phyloP scores from a whole-genome alignment of 345 rosid species.

The Cardamine resedifolia region DNA sequence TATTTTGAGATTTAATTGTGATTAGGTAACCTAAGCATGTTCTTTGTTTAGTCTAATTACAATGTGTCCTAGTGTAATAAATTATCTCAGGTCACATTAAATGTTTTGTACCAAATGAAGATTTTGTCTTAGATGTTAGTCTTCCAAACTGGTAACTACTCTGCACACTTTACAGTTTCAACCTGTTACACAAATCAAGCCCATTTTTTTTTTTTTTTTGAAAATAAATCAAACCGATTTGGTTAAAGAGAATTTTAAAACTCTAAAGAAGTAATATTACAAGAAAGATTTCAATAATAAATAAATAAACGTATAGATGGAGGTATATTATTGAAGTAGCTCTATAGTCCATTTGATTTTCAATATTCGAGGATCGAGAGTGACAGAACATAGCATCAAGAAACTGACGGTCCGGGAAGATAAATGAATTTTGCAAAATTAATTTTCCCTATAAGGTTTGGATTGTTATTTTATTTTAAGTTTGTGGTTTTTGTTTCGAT shows the following conservation, averaged over 20 bases:
- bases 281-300: not conserved
- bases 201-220: too few relatives aligned
- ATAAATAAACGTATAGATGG: not conserved
- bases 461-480: not conserved
- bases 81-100: slow-evolving; percentile 26
- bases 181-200: slow-evolving; percentile 28
- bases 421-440: not conserved
- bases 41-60: not conserved
- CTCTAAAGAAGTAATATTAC: slow-evolving; percentile 15
- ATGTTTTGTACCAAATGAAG: slow-evolving; percentile 25
- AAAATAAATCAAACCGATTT: slow-evolving; percentile 34
- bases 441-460: not conserved
- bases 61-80: slow-evolving; percentile 27
- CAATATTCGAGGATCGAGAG: slow-evolving; percentile 17
- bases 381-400: slow-evolving; percentile 36
- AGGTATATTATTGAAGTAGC: slow-evolving; percentile 18
- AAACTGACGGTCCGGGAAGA: slow-evolving; percentile 23
- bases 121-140: slow-evolving; percentile 26
- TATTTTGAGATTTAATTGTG: not conserved
- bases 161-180: slow-evolving; percentile 30
- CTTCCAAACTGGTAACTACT: slow-evolving; percentile 36
- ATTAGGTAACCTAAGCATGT: slow-evolving; percentile 21
- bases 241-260: slow-evolving; percentile 25
- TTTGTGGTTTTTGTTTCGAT: not conserved
- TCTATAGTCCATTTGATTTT: slow-evolving; percentile 8